A percentile compares a stretch with the other conserved stretches of the same genome.
Conservation (phyloP, 2,329 filamentous ascomycete genomes). For the Fusarium bactridioides region DNA sequence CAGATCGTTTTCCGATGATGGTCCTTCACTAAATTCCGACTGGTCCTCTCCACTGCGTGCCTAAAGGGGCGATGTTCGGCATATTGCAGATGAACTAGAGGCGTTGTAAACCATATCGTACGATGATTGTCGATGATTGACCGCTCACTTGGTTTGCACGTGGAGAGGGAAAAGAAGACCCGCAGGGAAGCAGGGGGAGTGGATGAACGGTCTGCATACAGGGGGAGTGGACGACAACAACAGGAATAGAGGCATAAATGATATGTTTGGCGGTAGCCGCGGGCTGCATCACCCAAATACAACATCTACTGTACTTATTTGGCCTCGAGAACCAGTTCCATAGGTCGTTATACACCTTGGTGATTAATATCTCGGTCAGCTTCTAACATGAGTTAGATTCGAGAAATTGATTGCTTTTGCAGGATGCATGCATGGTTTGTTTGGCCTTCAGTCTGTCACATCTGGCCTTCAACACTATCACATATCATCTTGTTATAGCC, state of each 20-base stretch:
- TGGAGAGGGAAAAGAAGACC: constrained; percentile 8
- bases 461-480: not conserved
- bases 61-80: not conserved
- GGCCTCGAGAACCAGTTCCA: not conserved
- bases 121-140: constrained; percentile 12
- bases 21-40: constrained; percentile 34
- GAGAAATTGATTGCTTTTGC: not conserved
- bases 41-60: constrained; percentile 8
- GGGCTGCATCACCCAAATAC: not conserved
- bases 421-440: not conserved
- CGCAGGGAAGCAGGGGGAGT: constrained; percentile 6
- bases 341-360: not conserved
- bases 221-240: not conserved
- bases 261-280: not conserved
- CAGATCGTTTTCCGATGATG: constrained; percentile 8
- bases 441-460: not conserved
- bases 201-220: constrained; percentile 19
- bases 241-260: constrained; percentile 6
- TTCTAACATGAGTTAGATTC: not conserved
- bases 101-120: constrained; percentile 11
- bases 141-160: constrained; percentile 9
- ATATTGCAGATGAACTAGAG: not conserved
- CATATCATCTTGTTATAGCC: not conserved
- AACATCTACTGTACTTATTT: not conserved
- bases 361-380: not conserved